phyloP scores from a whole-genome alignment of 768 basidiomycete species.

The Kwoniella mangroviensis region DNA sequence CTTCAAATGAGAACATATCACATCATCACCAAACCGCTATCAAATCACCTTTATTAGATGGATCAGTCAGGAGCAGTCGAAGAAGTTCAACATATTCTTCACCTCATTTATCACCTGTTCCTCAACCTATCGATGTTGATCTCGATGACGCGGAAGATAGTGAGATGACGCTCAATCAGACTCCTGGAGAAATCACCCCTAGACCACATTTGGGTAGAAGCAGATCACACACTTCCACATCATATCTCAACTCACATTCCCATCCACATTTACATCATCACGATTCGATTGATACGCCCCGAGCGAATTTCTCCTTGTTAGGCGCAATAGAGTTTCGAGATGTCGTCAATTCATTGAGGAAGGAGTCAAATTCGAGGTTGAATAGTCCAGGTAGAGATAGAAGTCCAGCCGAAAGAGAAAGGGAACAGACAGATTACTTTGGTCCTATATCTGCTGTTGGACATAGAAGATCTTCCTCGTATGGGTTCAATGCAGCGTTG shows the following conservation, averaged over 20 bases:
- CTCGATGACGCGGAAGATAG: not conserved
- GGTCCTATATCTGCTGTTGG: constrained; percentile 25
- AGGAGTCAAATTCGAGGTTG: constrained; percentile 62
- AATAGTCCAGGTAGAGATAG: constrained; percentile 25
- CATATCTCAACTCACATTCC: constrained; percentile 7
- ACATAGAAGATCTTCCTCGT: constrained; percentile 21
- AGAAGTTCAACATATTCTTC: constrained; percentile 59
- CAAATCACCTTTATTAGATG: constrained; percentile 49
- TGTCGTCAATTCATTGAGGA: constrained; percentile 78
- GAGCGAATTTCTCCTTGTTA: constrained; percentile 69
- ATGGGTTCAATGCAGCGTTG: constrained; percentile 16
- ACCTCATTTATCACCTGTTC: constrained; percentile 13
- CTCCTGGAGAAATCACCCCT: constrained; percentile 14
- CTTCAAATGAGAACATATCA: constrained; percentile 35
- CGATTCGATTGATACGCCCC: constrained; percentile 41
- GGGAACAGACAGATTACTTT: constrained; percentile 48
- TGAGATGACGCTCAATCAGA: not conserved
- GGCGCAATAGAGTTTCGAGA: constrained; percentile 95
- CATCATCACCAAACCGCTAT: constrained; percentile 45
- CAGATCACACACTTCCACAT: constrained; percentile 22
- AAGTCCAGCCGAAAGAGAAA: constrained; percentile 14
- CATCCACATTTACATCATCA: constrained; percentile 12
- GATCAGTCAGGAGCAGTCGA: constrained; percentile 59
- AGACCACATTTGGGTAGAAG: constrained; percentile 17
- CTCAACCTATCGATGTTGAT: constrained; percentile 2